Evolutionary conservation across 768 basidiomycete genomes (phyloP), one percentile per base, ranked within the genome.

Genomic region (Tricholoma bakamatsutake): DNA sequence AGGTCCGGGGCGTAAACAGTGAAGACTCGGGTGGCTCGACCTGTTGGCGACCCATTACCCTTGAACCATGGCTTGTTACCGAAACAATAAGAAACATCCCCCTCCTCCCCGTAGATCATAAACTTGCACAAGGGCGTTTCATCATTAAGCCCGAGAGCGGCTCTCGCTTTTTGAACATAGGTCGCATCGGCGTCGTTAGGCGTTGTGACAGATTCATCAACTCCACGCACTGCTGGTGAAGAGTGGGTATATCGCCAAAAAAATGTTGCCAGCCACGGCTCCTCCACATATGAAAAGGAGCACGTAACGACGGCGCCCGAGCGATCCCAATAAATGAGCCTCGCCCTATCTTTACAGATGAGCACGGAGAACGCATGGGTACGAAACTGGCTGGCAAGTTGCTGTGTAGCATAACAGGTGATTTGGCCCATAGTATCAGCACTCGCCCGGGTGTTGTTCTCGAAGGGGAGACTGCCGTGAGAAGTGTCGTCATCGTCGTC

Each of bases 181-280:
- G 46, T 40, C 1, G 39, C 13, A n/a, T 40, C 15, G 9, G 39
- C n/a, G 13, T 40, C 13, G 39, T 0, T 8, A 40, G 39, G 39
- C 17, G 51, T 57, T 35, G 57, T 57, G 43, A 60, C 64, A 47
- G 64, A 33, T 50, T 56, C 52, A 63, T 64, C 61, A 57, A 40
- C n/a, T 40, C 39, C 39, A 40, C 13, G 39, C 5, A 17, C 39
- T n/a, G 39, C 39, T 17, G 15, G 39, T 40, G 39, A 40, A 2
- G 39, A 17, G 13, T 40, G 39, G 5, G 39, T n/a, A 40, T 40
- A 40, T 40, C 3, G 39, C 39, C 39, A 40, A n/a, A 40, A 40
- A n/a, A 17, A 40, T 1, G 18, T 53, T 60, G 9, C 53, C 51
- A 50, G 61, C 48, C 24, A 59, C 52, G 6, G 47, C 35, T 54